Percentiles rank a stretch among this genome's conserved stretches.
Conservation (phyloP, 2,329 filamentous ascomycete genomes). For the Ophiostoma triangulosporum region DNA sequence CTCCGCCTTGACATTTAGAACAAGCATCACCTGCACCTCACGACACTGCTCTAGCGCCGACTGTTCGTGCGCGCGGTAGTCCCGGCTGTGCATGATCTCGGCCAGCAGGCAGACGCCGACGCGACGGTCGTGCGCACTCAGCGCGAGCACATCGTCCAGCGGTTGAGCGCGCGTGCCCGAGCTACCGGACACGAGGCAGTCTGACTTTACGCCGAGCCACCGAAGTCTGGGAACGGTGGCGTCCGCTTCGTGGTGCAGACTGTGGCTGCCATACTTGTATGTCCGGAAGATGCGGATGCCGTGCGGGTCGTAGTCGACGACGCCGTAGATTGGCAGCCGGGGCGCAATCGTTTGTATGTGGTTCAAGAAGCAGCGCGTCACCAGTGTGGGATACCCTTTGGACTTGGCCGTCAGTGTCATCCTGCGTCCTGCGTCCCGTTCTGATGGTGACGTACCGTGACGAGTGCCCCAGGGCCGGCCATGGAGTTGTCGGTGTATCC, state of each 20-base stretch:
- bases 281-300: conserved; percentile 61
- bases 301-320: conserved; percentile 67
- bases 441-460: conserved; percentile 40
- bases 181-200: not conserved
- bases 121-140: conserved; percentile 44
- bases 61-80: conserved; percentile 12
- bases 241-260: conserved; percentile 44
- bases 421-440: not conserved
- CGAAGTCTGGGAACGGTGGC: conserved; percentile 35
- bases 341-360: conserved; percentile 34
- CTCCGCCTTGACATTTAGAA: conserved; percentile 63
- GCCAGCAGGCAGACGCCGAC: conserved; percentile 41
- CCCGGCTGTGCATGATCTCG: conserved; percentile 19
- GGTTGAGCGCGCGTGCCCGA: not conserved
- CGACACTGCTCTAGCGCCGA: conserved; percentile 28
- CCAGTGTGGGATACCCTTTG: conserved; percentile 75
- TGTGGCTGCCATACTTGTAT: conserved; percentile 57
- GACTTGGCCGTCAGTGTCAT: conserved; percentile 33
- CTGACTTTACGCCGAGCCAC: conserved; percentile 48
- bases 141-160: conserved; percentile 19
- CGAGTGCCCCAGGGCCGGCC: conserved; percentile 44
- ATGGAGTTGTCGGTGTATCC: conserved; percentile 37
- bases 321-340: conserved; percentile 41
- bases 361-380: conserved; percentile 51
- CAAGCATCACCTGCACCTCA: conserved; percentile 60